Evolutionary conservation across 441 rosid genomes (phyloP).

Genomic region (Populus trichocarpa): DNA sequence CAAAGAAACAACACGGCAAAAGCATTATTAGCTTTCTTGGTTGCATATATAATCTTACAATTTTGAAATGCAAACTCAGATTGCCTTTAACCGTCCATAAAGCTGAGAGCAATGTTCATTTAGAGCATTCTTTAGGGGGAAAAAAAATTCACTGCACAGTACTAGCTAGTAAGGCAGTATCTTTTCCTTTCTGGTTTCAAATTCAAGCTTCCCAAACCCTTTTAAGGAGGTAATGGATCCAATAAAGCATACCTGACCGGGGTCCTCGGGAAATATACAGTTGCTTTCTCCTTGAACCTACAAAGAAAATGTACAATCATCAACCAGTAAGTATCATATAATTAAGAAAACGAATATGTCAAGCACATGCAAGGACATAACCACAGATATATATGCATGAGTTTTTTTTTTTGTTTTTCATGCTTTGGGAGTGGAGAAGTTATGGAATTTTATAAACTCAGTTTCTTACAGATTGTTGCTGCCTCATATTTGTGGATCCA

Average conservation of each 20-base stretch:
- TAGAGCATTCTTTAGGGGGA: conserved; percentile 19
- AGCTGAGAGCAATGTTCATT: conserved; percentile 31
- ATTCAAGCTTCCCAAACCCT: conserved; percentile 23
- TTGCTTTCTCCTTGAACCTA: conserved; percentile 83
- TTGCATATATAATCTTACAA: neutral
- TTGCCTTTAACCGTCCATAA: conserved; percentile 35
- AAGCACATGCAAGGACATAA: conserved; percentile 17
- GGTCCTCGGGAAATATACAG: conserved; percentile 91
- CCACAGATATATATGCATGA: neutral
- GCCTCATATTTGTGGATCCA: conserved; percentile 62
- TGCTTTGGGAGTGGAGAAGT: conserved; percentile 15
- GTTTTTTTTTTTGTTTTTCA: neutral
- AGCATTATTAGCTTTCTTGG: neutral
- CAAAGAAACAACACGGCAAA: conserved; percentile 20
- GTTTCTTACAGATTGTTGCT: conserved; percentile 51
- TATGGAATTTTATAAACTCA: neutral
- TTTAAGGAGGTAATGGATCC: conserved; percentile 46
- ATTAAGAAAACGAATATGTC: conserved; percentile 4
- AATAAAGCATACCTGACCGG: conserved; percentile 79
- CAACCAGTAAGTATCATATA: conserved; percentile 27
- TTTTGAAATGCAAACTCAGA: conserved; percentile 16
- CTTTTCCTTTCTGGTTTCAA: conserved; percentile 4
- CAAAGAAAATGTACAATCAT: conserved; percentile 25
- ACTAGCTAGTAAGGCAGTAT: neutral
- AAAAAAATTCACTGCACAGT: neutral